Evolutionary conservation across 768 basidiomycete species (phyloP).

Genomic region (Sporobolomyces pararoseus): DNA sequence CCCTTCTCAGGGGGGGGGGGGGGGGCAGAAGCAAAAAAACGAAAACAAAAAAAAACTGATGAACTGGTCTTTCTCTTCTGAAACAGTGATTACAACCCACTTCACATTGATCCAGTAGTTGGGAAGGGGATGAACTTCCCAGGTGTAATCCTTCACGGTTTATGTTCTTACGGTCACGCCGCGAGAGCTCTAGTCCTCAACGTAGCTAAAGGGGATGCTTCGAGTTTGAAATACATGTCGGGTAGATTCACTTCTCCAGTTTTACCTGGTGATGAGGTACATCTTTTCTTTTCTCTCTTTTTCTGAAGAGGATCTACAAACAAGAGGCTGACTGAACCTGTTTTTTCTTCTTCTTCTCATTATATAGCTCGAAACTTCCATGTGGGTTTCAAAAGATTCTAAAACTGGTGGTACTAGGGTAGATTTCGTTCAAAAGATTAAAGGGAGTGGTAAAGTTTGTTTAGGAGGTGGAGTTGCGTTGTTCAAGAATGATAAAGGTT

Average conservation of each 20-base stretch:
- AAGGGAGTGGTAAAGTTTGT: conserved; percentile 36
- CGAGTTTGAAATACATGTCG: conserved; percentile 64
- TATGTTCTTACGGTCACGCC: conserved; percentile 71
- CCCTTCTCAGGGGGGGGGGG: too few species aligned
- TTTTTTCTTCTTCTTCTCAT: not conserved
- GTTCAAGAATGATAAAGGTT: conserved; percentile 17
- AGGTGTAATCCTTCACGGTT: conserved; percentile 77
- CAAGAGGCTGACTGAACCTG: not conserved
- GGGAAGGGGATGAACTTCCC: conserved; percentile 74
- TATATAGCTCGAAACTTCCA: conserved; percentile 31
- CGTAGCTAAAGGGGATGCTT: conserved; percentile 61
- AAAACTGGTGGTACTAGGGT: conserved; percentile 34
- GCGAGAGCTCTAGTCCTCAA: conserved; percentile 69
- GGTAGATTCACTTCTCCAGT: conserved; percentile 70
- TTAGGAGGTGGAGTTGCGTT: conserved; percentile 39
- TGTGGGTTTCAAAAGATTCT: conserved; percentile 31
- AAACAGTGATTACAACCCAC: conserved; percentile 65
- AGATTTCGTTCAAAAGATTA: conserved; percentile 44
- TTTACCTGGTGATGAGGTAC: conserved; percentile 30
- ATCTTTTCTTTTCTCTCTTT: not conserved
- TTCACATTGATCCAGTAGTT: conserved; percentile 70
- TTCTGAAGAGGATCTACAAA: too few species aligned
- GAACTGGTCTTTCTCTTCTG: too few species aligned
- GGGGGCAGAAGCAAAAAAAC: too few species aligned
- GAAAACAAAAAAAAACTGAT: too few species aligned